Percentiles rank a stretch among this genome's conserved stretches.
Conservation (phyloP, 768 basidiomycete species). For the Leccinum rimulosum region DNA sequence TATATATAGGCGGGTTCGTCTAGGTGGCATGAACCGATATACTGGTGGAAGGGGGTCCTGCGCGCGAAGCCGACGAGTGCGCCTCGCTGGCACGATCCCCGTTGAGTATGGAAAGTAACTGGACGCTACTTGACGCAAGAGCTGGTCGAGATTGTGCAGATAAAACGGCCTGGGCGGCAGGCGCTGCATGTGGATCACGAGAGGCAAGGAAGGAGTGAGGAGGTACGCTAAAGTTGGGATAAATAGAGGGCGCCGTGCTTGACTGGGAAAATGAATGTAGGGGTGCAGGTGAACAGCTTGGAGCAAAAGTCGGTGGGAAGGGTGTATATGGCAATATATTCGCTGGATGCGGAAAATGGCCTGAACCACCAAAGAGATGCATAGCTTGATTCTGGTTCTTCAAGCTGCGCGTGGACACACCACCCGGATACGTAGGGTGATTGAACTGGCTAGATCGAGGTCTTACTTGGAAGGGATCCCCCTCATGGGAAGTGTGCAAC, state of each 20-base stretch:
- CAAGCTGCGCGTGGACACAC: slow-evolving; percentile 8
- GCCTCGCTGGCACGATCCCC: slow-evolving; percentile 19
- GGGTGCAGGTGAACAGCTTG: slow-evolving; percentile 20
- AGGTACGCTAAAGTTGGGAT: slow-evolving; percentile 14
- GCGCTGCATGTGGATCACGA: slow-evolving; percentile 14
- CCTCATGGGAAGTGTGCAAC: slow-evolving; percentile 7
- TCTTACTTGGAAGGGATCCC: slow-evolving; percentile 44
- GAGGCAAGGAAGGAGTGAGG: slow-evolving; percentile 9
- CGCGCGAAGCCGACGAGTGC: slow-evolving; percentile 9
- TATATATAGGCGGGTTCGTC: slow-evolving; percentile 10
- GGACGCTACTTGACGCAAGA: slow-evolving; percentile 23
- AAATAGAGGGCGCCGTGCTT: slow-evolving; percentile 8
- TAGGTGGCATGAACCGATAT: slow-evolving; percentile 25
- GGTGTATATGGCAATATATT: slow-evolving; percentile 10
- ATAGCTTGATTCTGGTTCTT: slow-evolving; percentile 17
- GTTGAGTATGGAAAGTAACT: slow-evolving; percentile 38
- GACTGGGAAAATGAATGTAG: slow-evolving; percentile 13
- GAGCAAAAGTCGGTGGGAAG: slow-evolving; percentile 15
- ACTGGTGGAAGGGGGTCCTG: slow-evolving; percentile 7
- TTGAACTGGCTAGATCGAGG: slow-evolving; percentile 47
- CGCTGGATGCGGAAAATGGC: slow-evolving; percentile 4
- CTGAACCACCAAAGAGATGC: slow-evolving; percentile 8
- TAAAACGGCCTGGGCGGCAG: slow-evolving; percentile 11
- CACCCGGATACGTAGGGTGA: slow-evolving; percentile 27
- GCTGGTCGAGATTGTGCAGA: slow-evolving; percentile 17